Conservation (phyloP, 169 alveolate species). For the Plasmodium reichenowi region DNA sequence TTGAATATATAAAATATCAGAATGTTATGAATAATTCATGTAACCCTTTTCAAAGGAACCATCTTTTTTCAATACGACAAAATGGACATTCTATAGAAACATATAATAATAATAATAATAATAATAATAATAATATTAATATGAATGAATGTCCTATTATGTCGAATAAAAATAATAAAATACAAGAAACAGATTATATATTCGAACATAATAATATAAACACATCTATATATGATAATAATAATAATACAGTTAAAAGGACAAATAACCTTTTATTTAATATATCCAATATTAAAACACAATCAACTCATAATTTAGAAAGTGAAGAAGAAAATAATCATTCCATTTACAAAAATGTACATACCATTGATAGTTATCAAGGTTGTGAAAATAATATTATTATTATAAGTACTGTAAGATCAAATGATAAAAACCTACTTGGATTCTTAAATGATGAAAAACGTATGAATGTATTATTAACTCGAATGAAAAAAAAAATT, state of each 20-base stretch:
- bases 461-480: slow-evolving; percentile 64
- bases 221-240: not conserved
- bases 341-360: slow-evolving; percentile 32
- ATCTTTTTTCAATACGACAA: not conserved
- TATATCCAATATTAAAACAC: not conserved
- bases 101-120: not conserved
- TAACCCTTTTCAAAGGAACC: not conserved
- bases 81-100: not conserved
- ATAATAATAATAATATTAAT: not conserved
- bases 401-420: slow-evolving; percentile 70
- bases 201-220: not conserved
- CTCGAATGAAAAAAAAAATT: slow-evolving; percentile 67
- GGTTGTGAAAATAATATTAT: slow-evolving; percentile 70
- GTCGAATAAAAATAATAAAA: not conserved
- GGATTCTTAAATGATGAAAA: slow-evolving; percentile 73
- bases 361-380: slow-evolving; percentile 74
- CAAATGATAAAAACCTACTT: slow-evolving; percentile 44
- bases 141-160: no score
- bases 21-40: slow-evolving; percentile 2
- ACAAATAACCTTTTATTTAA: not conserved
- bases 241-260: not conserved
- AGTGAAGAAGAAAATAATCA: slow-evolving; percentile 2
- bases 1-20: not conserved
- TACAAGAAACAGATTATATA: not conserved
- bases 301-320: not conserved